phyloP scores from a whole-genome alignment of 2,329 filamentous ascomycete genomes.

The Mycogone perniciosa region DNA sequence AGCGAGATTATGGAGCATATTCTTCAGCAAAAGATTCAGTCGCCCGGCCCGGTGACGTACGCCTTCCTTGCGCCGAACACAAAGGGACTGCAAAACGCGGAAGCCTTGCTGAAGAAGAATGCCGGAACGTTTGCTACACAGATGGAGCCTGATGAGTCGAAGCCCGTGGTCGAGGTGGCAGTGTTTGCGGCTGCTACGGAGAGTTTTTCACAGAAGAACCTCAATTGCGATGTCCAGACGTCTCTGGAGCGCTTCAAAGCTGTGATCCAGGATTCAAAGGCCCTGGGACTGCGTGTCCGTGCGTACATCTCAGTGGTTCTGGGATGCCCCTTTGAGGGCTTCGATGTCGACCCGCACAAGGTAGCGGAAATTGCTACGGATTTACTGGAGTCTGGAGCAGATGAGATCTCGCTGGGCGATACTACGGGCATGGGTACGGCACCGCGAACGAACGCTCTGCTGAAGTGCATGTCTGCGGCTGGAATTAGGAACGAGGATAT shows the following conservation, averaged over 20 bases:
- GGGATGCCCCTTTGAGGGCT: constrained; percentile 70
- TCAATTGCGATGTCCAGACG: constrained; percentile 72
- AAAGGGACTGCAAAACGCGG: constrained; percentile 63
- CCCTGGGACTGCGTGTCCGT: constrained; percentile 59
- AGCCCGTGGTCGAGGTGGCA: constrained; percentile 60
- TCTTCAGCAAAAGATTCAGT: constrained; percentile 49
- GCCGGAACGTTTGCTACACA: constrained; percentile 45
- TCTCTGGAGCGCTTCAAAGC: constrained; percentile 64
- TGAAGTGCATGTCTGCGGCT: constrained; percentile 58
- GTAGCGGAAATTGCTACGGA: constrained; percentile 61
- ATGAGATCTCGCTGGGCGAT: constrained; percentile 85
- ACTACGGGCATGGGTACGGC: constrained; percentile 87
- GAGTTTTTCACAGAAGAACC: constrained; percentile 71
- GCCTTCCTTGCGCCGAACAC: constrained; percentile 76
- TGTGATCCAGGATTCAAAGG: constrained; percentile 63
- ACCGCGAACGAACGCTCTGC: constrained; percentile 58
- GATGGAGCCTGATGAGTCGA: constrained; percentile 34
- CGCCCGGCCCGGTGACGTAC: constrained; percentile 57
- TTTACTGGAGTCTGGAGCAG: constrained; percentile 78
- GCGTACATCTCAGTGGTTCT: constrained; percentile 78
- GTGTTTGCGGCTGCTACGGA: constrained; percentile 81
- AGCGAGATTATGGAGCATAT: constrained; percentile 66
- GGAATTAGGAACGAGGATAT: constrained; percentile 64
- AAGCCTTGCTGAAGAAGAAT: constrained; percentile 46
- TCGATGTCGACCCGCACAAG: constrained; percentile 55